Evolutionary conservation across 2,329 filamentous ascomycete genomes (phyloP).

Genomic region (Trichoderma sp.): DNA sequence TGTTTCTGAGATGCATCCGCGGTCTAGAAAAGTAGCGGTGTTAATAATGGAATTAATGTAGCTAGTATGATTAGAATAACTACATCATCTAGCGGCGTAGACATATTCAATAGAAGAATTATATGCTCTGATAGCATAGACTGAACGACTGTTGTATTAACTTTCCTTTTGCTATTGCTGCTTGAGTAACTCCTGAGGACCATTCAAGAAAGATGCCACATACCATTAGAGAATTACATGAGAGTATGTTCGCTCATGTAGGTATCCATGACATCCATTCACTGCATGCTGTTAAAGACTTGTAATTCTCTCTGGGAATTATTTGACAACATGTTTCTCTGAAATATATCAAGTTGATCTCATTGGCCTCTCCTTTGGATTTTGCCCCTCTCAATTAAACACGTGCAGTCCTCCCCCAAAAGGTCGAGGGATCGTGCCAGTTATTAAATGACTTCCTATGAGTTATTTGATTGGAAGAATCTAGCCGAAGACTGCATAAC

Average conservation of each 20-base stretch:
- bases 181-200: background rate
- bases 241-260: background rate
- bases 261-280: background rate
- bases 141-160: background rate
- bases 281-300: background rate
- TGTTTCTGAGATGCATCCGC: background rate
- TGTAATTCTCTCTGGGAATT: background rate
- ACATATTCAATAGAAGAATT: background rate
- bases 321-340: background rate
- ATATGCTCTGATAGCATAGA: background rate
- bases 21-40: background rate
- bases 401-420: background rate
- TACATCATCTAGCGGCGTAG: background rate
- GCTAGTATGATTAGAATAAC: background rate
- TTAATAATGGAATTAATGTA: background rate
- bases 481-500: background rate
- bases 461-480: background rate
- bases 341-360: background rate
- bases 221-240: background rate
- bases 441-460: background rate
- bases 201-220: background rate
- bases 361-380: background rate
- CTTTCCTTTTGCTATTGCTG: background rate
- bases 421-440: background rate
- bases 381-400: background rate